phyloP scores from a whole-genome alignment of 805 yeast genomes.

The Saccharomycopsis selenospora region DNA sequence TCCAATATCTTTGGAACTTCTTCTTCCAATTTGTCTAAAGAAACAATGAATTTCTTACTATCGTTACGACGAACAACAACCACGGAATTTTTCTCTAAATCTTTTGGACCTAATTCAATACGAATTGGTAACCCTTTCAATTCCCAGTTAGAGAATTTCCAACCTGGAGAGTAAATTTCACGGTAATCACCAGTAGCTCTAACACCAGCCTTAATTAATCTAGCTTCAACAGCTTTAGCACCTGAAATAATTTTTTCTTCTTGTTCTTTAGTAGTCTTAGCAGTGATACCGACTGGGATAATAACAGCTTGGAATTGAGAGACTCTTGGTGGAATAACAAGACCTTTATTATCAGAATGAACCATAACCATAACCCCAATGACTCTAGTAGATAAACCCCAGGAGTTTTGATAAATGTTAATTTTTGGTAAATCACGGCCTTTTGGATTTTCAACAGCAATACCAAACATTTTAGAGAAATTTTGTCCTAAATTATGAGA shows the following conservation, averaged over 20 bases:
- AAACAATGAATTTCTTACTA: slow-evolving; percentile 63
- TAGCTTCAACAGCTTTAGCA: slow-evolving; percentile 60
- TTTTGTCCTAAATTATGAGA: slow-evolving; percentile 97
- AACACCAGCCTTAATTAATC: slow-evolving; percentile 53
- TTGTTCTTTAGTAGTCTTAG: slow-evolving; percentile 72
- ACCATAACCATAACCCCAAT: slow-evolving; percentile 99
- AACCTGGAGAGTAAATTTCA: slow-evolving; percentile 94
- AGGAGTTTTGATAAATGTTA: slow-evolving; percentile 91
- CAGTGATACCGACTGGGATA: slow-evolving; percentile 91
- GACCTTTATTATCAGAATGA: slow-evolving; percentile 97
- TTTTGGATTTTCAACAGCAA: slow-evolving; percentile 90
- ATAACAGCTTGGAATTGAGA: slow-evolving; percentile 88
- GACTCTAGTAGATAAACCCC: slow-evolving; percentile 98
- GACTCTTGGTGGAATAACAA: slow-evolving; percentile 95
- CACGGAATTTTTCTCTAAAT: slow-evolving; percentile 69
- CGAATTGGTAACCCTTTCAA: slow-evolving; percentile 93
- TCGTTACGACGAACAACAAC: slow-evolving; percentile 91
- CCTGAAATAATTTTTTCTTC: slow-evolving; percentile 63
- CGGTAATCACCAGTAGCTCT: slow-evolving; percentile 84
- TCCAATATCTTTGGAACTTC: slow-evolving; percentile 73
- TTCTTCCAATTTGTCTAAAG: slow-evolving; percentile 56
- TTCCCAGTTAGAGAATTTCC: slow-evolving; percentile 98
- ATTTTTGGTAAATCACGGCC: slow-evolving; percentile 83
- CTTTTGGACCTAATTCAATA: slow-evolving; percentile 95
- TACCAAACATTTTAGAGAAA: slow-evolving; percentile 97